Base-by-base conservation (phyloP, 257 asterid genomes). In the Henckelia pumila region DNA sequence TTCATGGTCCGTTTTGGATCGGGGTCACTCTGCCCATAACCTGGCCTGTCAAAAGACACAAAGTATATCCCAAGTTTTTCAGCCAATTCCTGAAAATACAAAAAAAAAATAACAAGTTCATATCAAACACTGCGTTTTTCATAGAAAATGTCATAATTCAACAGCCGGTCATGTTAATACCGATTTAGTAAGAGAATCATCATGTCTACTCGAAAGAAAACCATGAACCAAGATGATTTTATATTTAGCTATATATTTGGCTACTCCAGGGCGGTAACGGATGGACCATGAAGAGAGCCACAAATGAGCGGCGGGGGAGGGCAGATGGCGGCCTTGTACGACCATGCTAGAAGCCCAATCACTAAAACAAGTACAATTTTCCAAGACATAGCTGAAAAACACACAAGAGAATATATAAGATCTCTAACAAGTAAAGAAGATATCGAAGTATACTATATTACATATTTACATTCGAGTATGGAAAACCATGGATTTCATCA, bases 1-100 rank as follows among this genome's bases (percentile, higher is more conserved):
- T 73, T 61, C 8, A 84, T 66, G 0, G 87, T 81, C 35, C 95
- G 71, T 49, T 77, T 78, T 1, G 95, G 91, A 74, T 86, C 83
- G 1, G 95, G 96, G 77, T 89, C 96, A 32, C 95, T 89, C 83
- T 89, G 85, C 63, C 95, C 96, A 62, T 89, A 89, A 59, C 96
- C 95, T 2, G 95, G 87, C 70, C 95, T 83, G 71, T 86, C 96
- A 69, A 89, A 89, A 22, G 89, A 64, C 73, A 89, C 92, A 0
- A 89, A 61, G 71, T 89, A 80, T 16, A 78, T 76, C 47, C 96
- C 88, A 52, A 84, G 75, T 63, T 83, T 81, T 63, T 86, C 83
- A 3, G 81, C 82, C 67, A 77, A 58, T 61, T 75, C 84, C 96
- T 89, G 81, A 61, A 64, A 66, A 16, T 13, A 55, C 8, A 53